Base-by-base conservation (phyloP, 148 eudicot species). In the Cornus kousa region DNA sequence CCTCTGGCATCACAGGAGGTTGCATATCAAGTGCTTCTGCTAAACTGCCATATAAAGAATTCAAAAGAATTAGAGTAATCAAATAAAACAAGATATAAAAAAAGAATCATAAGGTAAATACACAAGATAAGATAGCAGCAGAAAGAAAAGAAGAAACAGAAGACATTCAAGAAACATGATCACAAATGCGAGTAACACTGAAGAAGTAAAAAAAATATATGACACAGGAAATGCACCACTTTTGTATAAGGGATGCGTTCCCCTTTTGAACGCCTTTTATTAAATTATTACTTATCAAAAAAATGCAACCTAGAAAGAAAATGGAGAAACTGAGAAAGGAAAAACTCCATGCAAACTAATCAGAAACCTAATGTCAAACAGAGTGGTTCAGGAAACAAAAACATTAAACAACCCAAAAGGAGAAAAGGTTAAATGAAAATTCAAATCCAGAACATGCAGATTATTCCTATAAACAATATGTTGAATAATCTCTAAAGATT, bases 11-110 rank as follows among this genome's bases (percentile, higher is more conserved):
- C 83, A 82, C 87, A 19, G 97, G 99, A 84, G 95, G 95, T 80
- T 91, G 94, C 90, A 89, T 88, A 82, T 95, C 99, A 84, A 95
- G 95, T 76, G 97, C 99, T 90, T 95, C 99, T 68, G 99, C 99
- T 79, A 95, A 91, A 73, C 99, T 95, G 79, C 50, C 82, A 57
- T 16, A 82, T 39, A 13, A 76, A 43, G 1, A 74, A 74, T 17
- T 48, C 24, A 70, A 20, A 72, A 67, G 13, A 62, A 28, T 57
- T 39, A 12, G 31, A 46, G 50, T 14, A 64, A 67, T 59, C 33
- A 60, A 13, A 81, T 66, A 72, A 79, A 40, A 69, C 48, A 33
- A 67, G 35, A 31, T 39, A 79, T 33, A 64, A 39, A 71, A 43
- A 33, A 37, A 16, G 13, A 76, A 83, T 66, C 37, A 74, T 37